Evolutionary conservation across 495 filamentous ascomycete genomes (phyloP), one percentile per base, ranked within the genome.

Genomic region (Penicillium salamii): DNA sequence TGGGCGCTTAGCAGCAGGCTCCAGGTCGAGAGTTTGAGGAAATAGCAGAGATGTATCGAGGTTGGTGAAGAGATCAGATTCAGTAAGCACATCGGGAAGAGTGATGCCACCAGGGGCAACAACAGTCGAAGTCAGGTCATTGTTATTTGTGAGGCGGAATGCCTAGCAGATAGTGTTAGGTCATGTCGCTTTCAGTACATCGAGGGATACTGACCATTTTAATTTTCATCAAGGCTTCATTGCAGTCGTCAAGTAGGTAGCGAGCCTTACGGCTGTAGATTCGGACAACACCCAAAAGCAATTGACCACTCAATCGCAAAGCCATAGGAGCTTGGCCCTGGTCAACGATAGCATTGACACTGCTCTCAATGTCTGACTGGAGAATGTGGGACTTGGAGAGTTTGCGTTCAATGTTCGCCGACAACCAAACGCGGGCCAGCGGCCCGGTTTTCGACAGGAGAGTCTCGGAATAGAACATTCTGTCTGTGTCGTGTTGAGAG

Each of bases 401-500:
- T 69, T 96, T 97, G 78, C 90, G 90, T 80, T 97, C 92, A 57
- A 96, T 72, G 71, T 97, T 97, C 72, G 91, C 90, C 21, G 92
- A 96, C 52, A 97, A 82, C 93, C 93, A 97, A 71, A 96, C 93
- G 61, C 91, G 89, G 65, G 93, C 95, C 78, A 98, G 68, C 58
- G 93, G 91, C 78, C 95, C 93, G 42, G 90, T 96, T 83, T 95
- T 93, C 46, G 90, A 91, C 52, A 98, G 83, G 48, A 98, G 82
- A 38, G 90, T 90, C 75, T 96, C 92, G 18, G 93, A 96, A 72
- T 96, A 98, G 75, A 98, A 98, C 93, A 98, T 98, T 65, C 67
- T 72, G 78, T 58, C 42, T 52, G 31, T 49, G 26, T 46, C 37
- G 43, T 36, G 44, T 36, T 18, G 19, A 49, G 7, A 36, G 34